Percentiles rank a stretch among this genome's conserved stretches.
phyloP scores from a whole-genome alignment of 495 filamentous ascomycete species.

The Lasiosphaeria ovina region DNA sequence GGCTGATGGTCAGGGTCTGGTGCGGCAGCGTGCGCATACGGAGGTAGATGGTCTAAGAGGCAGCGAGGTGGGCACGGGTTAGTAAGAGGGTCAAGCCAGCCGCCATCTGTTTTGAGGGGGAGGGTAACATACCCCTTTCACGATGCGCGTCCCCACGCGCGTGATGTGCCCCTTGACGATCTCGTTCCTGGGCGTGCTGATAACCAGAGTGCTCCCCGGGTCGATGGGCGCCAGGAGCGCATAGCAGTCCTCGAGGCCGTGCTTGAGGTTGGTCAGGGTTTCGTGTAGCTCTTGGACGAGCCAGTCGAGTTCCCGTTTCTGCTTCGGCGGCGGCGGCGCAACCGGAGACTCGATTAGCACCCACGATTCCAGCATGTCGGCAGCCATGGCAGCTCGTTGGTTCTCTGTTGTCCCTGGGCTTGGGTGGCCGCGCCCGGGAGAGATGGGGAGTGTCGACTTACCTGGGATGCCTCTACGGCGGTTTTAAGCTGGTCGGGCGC shows the following conservation, averaged over 20 bases:
- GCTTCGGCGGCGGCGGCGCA: slow-evolving; percentile 38
- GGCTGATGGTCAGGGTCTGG: slow-evolving; percentile 48
- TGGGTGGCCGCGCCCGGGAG: no score
- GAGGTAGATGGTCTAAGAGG: slow-evolving; percentile 45
- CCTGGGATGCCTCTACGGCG: slow-evolving; percentile 66
- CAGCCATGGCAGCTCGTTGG: slow-evolving; percentile 3
- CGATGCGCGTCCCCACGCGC: slow-evolving; percentile 69
- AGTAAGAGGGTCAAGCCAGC: no score
- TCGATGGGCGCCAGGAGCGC: slow-evolving; percentile 78
- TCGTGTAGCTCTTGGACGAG: slow-evolving; percentile 75
- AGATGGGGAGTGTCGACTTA: slow-evolving; percentile 35
- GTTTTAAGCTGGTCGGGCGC: slow-evolving; percentile 59
- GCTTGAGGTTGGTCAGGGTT: slow-evolving; percentile 71
- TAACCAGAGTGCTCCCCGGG: slow-evolving; percentile 78
- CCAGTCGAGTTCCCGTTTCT: slow-evolving; percentile 84
- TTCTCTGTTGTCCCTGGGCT: no score
- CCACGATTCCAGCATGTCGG: slow-evolving; percentile 29
- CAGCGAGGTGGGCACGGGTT: neutral
- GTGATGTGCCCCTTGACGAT: slow-evolving; percentile 89
- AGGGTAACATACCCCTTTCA: slow-evolving; percentile 65
- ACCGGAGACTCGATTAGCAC: slow-evolving; percentile 30
- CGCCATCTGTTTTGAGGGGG: neutral
- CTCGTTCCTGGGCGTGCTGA: slow-evolving; percentile 85
- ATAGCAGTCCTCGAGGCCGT: slow-evolving; percentile 85
- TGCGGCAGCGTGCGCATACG: slow-evolving; percentile 50